A percentile compares a stretch with the other conserved stretches of the same genome.
phyloP scores from a whole-genome alignment of 805 yeast genomes.

The Kuraishia floccosa region DNA sequence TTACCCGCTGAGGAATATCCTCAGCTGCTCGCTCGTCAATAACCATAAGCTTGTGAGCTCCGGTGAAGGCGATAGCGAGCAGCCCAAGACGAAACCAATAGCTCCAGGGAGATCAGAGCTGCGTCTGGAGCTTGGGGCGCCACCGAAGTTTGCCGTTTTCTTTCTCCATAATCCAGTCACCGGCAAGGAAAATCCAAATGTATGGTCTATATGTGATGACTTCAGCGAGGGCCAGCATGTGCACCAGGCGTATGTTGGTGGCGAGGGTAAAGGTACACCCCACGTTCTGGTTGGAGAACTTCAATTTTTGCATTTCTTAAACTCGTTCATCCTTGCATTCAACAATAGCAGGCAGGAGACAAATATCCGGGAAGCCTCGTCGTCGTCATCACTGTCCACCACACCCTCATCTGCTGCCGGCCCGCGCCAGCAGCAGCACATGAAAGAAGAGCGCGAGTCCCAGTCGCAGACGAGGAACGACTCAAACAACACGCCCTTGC shows the following conservation, averaged over 20 bases:
- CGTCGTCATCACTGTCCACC: no score
- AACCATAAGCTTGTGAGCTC: constrained; percentile 16
- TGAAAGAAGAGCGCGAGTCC: no score
- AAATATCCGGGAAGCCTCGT: no score
- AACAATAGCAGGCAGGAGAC: no score
- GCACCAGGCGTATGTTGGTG: constrained; percentile 46
- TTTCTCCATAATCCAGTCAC: constrained; percentile 41
- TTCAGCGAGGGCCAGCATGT: constrained; percentile 81
- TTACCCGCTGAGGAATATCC: constrained; percentile 52
- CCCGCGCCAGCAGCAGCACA: no score
- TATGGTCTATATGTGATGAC: constrained; percentile 77
- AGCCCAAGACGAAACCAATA: constrained; percentile 36
- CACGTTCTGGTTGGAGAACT: constrained; percentile 54
- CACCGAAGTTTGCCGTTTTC: constrained; percentile 74
- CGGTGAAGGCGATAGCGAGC: constrained; percentile 8
- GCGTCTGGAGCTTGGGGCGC: constrained; percentile 24
- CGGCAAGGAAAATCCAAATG: constrained; percentile 38
- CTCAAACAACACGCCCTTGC: no score
- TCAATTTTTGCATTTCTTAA: constrained; percentile 19
- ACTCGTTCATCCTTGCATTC: constrained; percentile 17
- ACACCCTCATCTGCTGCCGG: no score
- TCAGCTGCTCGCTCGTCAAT: constrained; percentile 44
- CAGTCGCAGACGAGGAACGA: no score
- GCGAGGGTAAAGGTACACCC: constrained; percentile 52
- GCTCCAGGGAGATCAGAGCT: constrained; percentile 20